Base-by-base conservation (phyloP, 768 basidiomycete genomes). In the Trametes meyenii region DNA sequence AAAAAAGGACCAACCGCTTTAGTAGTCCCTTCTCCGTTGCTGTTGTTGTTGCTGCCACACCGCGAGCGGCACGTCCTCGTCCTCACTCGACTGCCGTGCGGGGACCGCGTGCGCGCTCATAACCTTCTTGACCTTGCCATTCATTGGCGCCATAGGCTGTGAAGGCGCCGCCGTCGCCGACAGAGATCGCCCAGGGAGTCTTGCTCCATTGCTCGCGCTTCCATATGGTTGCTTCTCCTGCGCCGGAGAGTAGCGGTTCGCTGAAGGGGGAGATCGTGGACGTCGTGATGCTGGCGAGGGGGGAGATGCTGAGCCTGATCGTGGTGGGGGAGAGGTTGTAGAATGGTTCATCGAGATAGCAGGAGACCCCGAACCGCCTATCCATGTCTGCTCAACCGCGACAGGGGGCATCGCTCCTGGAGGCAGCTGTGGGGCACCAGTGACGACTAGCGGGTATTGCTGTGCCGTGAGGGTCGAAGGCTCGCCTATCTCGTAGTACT, bases 21-120 rank as follows among this genome's bases (percentile, higher is more conserved):
- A 64, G 23, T 42, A 64, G 42, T 64, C 62, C 70, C 80, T 79
- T 69, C 85, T 79, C 67, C 83, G 86, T 70, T 87, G 89, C 21
- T 70, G 69, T 54, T 88, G 89, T 24, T 70, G 69, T 51, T 88
- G 89, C 72, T 92, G 89, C 80, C 85, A 92, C 58, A 90, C 73
- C 19, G 92, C 90, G 50, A 94, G 77, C 19, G 91, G 91, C 40
- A 91, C 76, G 69, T 93, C 91, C 70, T 93, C 91, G 69, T 92
- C 90, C 69, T 90, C 89, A 26, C 74, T 76, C 67, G 77, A 77
- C 42, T 79, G 79, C 63, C 79, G 77, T 55, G 79, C 70, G 19
- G 76, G 63, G 11, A 82, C 77, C 17, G 87, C 88, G 71, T 87
- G 83, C n/a, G 84, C 84, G 67, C 88, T 90, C 56, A 75, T 72